Evolutionary conservation across 345 rosid species (phyloP).

Genomic region (Lepidium aucheri): DNA sequence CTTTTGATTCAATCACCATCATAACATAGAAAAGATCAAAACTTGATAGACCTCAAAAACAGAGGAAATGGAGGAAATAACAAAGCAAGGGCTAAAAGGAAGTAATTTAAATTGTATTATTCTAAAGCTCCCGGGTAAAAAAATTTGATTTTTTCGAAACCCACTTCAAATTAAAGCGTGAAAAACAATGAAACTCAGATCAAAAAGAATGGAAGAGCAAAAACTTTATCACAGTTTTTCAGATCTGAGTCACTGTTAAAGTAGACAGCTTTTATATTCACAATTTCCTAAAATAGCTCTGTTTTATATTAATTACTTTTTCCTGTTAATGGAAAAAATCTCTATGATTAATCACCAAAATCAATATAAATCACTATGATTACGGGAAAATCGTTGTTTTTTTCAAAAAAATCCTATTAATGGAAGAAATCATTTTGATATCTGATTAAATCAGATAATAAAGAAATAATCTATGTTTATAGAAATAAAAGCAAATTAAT

Average conservation of each 20-base stretch:
- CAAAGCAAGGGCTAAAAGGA: neutral
- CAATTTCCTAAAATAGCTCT: conserved; percentile 8
- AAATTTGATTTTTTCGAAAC: neutral
- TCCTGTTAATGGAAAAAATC: neutral
- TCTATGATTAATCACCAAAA: neutral
- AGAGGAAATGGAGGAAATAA: neutral
- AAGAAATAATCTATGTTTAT: neutral
- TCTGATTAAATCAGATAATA: neutral
- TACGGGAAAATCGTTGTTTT: conserved; percentile 2
- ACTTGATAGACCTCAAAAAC: neutral
- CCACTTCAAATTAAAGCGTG: conserved; percentile 17
- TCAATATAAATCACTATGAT: neutral
- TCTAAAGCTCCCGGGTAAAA: conserved; percentile 5
- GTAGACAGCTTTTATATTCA: conserved; percentile 4
- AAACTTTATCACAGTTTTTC: conserved; percentile 1
- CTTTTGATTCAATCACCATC: conserved; percentile 6
- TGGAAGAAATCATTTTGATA: conserved; percentile 9
- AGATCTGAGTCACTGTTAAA: conserved; percentile 22
- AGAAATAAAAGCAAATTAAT: neutral
- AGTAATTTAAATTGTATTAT: neutral
- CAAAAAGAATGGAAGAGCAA: neutral
- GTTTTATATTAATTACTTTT: neutral
- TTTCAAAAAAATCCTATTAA: neutral
- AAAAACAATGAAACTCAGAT: conserved; percentile 9
- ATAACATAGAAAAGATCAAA: neutral